Evolutionary conservation across 805 yeast genomes (phyloP).

Genomic region (Metschnikowia picachoensis): DNA sequence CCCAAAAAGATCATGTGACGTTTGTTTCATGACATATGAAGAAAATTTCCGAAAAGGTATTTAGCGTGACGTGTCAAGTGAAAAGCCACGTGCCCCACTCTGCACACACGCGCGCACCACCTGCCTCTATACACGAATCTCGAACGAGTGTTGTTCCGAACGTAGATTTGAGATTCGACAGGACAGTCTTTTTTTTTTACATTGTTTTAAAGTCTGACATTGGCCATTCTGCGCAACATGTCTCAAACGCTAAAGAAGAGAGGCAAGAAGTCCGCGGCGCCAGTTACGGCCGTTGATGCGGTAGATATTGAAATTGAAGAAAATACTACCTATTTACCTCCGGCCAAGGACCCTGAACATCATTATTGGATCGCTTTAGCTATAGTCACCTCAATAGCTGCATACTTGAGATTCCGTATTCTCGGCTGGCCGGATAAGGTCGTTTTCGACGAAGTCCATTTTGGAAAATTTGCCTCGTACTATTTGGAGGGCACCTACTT

Average conservation of each 20-base stretch:
- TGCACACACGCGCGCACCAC: background rate
- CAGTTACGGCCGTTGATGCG: constrained; percentile 1
- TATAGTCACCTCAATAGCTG: constrained; percentile 40
- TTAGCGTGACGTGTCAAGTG: constrained; percentile 2
- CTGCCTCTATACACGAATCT: background rate
- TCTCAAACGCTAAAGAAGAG: constrained; percentile 28
- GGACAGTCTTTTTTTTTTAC: background rate
- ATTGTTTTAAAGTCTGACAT: background rate
- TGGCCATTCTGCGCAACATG: constrained; percentile 14
- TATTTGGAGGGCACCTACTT: constrained; percentile 87
- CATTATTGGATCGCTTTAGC: constrained; percentile 34
- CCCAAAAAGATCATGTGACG: constrained; percentile 32
- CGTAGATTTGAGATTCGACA: background rate
- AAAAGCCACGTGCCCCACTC: constrained; percentile 1
- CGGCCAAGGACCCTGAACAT: constrained; percentile 23
- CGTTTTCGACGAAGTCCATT: constrained; percentile 84
- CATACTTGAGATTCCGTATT: constrained; percentile 54
- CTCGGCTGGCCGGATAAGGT: constrained; percentile 68
- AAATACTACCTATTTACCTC: background rate
- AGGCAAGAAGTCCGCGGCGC: constrained; percentile 20
- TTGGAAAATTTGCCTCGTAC: constrained; percentile 81
- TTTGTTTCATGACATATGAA: background rate
- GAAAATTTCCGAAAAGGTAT: background rate
- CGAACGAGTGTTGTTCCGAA: background rate
- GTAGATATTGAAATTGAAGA: constrained; percentile 2